A percentile compares a stretch with the other conserved stretches of the same genome.
Evolutionary conservation across 2,329 filamentous ascomycete species (phyloP).

Genomic region (Clonostachys byssicola): DNA sequence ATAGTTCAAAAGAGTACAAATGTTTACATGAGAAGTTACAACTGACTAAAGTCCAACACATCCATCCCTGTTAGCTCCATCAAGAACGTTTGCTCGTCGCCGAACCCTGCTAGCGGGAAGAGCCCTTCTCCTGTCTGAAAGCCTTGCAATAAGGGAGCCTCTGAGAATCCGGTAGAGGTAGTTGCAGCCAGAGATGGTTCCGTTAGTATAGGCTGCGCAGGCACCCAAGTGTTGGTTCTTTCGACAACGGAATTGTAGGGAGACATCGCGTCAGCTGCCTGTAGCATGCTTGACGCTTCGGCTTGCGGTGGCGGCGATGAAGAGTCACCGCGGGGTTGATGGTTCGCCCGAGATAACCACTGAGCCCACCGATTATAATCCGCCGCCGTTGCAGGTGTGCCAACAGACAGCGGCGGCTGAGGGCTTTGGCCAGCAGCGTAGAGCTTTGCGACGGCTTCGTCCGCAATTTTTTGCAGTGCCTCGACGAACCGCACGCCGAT

Average conservation of each 20-base stretch:
- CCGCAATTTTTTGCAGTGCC: constrained; percentile 10
- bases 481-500: constrained; percentile 16
- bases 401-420: neutral
- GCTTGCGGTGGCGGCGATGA: neutral
- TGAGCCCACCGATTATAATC: constrained; percentile 12
- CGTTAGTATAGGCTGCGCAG: neutral
- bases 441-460: constrained; percentile 12
- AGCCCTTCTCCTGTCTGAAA: neutral
- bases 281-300: neutral
- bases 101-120: constrained; percentile 6
- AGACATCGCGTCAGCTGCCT: too few species aligned
- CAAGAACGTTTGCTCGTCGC: constrained; percentile 13
- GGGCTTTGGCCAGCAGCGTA: neutral
- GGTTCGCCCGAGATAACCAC: constrained; percentile 10
- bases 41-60: constrained; percentile 10
- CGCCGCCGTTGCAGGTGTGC: neutral
- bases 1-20: too few species aligned
- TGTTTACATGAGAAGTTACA: too few species aligned
- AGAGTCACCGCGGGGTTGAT: neutral
- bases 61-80: constrained; percentile 15
- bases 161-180: neutral
- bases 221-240: neutral
- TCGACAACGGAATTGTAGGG: too few species aligned
- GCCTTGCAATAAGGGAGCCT: neutral
- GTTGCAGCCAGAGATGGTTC: neutral